Percentiles rank a stretch among this genome's conserved stretches.
These are phyloP conservation scores for Falciphora oryzae DNA, from an alignment of 2,329 filamentous ascomycete species.

Conservation along the genomic window DNA sequence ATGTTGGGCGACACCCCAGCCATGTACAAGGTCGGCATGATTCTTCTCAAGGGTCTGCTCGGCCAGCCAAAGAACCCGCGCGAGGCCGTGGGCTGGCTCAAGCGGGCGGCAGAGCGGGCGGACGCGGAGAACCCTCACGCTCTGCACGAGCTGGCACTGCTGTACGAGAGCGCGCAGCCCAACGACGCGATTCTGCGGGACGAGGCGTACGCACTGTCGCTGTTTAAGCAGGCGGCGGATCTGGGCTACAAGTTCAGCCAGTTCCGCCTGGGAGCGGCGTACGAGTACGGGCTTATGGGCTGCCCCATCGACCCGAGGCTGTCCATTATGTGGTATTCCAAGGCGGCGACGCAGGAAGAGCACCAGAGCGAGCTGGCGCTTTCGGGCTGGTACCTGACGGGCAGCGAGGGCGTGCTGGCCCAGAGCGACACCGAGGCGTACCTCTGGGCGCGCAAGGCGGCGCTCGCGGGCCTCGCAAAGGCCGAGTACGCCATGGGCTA, in stretches of 20 bases:
- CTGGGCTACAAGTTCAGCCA: slow-evolving; percentile 95
- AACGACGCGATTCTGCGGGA: slow-evolving; percentile 75
- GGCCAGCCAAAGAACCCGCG: slow-evolving; percentile 76
- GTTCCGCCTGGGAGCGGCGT: slow-evolving; percentile 80
- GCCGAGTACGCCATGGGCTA: slow-evolving; percentile 98
- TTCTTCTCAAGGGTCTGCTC: slow-evolving; percentile 86
- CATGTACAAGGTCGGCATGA: slow-evolving; percentile 99
- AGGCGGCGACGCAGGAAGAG: slow-evolving; percentile 85
- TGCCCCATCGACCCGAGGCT: slow-evolving; percentile 75
- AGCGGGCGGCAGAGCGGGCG: slow-evolving; percentile 82
- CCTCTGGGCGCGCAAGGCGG: slow-evolving; percentile 92
- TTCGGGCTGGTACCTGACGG: slow-evolving; percentile 92
- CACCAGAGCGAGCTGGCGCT: slow-evolving; percentile 85
- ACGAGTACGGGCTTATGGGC: slow-evolving; percentile 82
- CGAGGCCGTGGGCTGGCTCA: slow-evolving; percentile 88
- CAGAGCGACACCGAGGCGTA: slow-evolving; percentile 96
- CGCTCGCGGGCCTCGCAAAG: slow-evolving; percentile 79
- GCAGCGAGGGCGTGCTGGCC: slow-evolving; percentile 76
- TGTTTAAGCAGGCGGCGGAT: slow-evolving; percentile 81
- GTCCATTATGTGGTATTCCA: slow-evolving; percentile 91
- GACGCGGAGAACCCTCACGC: slow-evolving; percentile 91
- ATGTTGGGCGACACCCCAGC: slow-evolving; percentile 84
- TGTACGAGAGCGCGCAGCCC: slow-evolving; percentile 57
- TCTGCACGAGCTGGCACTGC: slow-evolving; percentile 74
- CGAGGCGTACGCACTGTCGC: slow-evolving; percentile 69